Base-by-base conservation (phyloP, 2,329 filamentous ascomycete species). In the Pleurostoma richardsiae region DNA sequence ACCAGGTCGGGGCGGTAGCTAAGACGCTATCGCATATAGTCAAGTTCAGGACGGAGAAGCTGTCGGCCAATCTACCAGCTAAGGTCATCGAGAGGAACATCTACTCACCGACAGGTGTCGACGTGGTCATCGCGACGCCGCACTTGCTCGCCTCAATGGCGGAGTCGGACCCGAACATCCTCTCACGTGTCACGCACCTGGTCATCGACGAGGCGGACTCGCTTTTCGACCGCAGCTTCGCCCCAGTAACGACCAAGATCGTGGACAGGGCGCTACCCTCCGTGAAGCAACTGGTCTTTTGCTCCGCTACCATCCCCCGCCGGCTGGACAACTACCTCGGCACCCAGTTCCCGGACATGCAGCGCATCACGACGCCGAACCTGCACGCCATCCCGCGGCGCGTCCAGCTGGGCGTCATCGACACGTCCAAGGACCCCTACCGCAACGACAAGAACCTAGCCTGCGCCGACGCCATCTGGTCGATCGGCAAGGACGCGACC, bases 131-230 rank as follows among this genome's bases (percentile, higher is more conserved):
- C 49, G 78, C 88, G 11, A 99, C 94, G 0, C 95, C 94, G 4
- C 91, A 96, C 60, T 77, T 99, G 8, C 79, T 99, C 38, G 79
- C 86, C 47, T 91, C 88, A 51, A 94, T 99, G 59, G 89, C 89
- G 10, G 83, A 95, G 54, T 85, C 83, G 26, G 90, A 96, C 54
- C 94, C 94, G 8, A 92, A 96, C 59, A 84, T 99, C 51, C 80
- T 99, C 33, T 91, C 89, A n/a, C 86, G 90, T 10, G 91, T 97
- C 49, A 84, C 82, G 2, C 89, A 97, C 62, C 77, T 99, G 8
- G 79, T 99, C 49, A 77, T 96, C 42, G 95, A 99, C 62, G 95
- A 99, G 72, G 95, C 95, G 1, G 94, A 99, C 68, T 96, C 91
- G 4, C 81, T 99, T 7, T 81, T 99, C 55, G 95, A 99, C 68